Evolutionary conservation across 1,139 yeast species (phyloP).

Genomic region (Yamadazyma blattariae): DNA sequence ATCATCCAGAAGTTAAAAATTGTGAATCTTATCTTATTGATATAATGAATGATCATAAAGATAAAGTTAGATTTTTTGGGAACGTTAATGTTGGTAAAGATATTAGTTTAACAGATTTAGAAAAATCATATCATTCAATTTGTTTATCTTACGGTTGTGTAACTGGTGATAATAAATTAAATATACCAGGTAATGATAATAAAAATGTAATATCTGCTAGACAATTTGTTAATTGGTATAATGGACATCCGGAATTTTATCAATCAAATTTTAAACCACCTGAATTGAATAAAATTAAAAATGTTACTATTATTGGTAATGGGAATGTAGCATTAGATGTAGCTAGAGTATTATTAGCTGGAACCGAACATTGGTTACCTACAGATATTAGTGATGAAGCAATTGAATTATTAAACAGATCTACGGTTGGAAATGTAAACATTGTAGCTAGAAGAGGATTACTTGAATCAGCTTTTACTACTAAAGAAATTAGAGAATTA

Average conservation of each 20-base stretch:
- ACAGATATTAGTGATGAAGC: constrained; percentile 80
- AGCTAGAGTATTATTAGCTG: constrained; percentile 71
- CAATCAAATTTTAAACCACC: constrained; percentile 37
- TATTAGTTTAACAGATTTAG: constrained; percentile 46
- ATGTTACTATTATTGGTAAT: constrained; percentile 86
- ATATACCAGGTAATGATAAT: constrained; percentile 58
- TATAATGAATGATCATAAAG: constrained; percentile 35
- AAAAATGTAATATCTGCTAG: constrained; percentile 80
- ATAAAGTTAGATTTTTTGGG: constrained; percentile 64
- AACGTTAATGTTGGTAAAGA: constrained; percentile 66
- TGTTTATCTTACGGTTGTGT: constrained; percentile 84
- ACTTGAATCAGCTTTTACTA: constrained; percentile 82
- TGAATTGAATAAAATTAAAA: constrained; percentile 55
- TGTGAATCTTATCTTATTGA: constrained; percentile 79
- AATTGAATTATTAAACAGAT: constrained; percentile 44
- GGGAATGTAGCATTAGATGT: constrained; percentile 98
- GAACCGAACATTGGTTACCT: constrained; percentile 53
- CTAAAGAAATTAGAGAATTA: constrained; percentile 86
- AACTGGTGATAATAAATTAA: constrained; percentile 51
- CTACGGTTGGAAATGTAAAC: constrained; percentile 59
- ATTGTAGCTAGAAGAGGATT: constrained; percentile 87
- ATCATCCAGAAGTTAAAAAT: constrained; percentile 93
- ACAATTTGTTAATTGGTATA: constrained; percentile 93
- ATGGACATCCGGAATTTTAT: constrained; percentile 71
- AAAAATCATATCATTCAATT: constrained; percentile 63